phyloP scores from a whole-genome alignment of 352 stramenopile genomes.

The Phytopythium sindhum region DNA sequence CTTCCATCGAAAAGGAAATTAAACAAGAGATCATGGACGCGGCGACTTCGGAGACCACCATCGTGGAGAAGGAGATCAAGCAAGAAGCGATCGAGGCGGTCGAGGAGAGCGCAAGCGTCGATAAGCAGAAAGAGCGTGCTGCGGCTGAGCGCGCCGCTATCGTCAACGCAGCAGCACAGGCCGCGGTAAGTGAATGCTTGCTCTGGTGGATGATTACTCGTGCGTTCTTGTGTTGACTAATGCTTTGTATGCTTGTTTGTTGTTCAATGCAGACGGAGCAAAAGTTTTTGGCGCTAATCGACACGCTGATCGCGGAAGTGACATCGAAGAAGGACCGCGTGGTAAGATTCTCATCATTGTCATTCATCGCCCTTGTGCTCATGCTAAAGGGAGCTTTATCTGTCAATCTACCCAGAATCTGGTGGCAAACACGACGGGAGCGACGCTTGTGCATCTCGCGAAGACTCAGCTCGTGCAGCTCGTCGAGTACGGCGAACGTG shows the following conservation, averaged over 20 bases:
- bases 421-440: conserved; percentile 69
- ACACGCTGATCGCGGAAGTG: conserved; percentile 58
- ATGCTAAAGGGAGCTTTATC: background rate
- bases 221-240: background rate
- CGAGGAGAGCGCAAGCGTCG: background rate
- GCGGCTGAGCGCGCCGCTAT: background rate
- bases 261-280: conserved; percentile 34
- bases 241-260: background rate
- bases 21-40: conserved; percentile 4
- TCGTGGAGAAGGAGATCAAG: conserved; percentile 22
- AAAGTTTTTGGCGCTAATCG: conserved; percentile 53
- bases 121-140: background rate
- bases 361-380: background rate
- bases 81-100: conserved; percentile 16
- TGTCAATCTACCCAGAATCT: conserved; percentile 22
- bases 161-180: background rate
- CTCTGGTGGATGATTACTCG: background rate
- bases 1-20: background rate
- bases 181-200: background rate
- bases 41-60: conserved; percentile 7
- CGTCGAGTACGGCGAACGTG: conserved; percentile 50
- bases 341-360: conserved; percentile 13
- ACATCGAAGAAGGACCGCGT: conserved; percentile 53
- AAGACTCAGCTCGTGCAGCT: conserved; percentile 65
- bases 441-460: conserved; percentile 70